Percentiles rank a stretch among this genome's conserved stretches.
phyloP scores from a whole-genome alignment of 805 yeast genomes.

The Tetrapisispora namnaoensis region DNA sequence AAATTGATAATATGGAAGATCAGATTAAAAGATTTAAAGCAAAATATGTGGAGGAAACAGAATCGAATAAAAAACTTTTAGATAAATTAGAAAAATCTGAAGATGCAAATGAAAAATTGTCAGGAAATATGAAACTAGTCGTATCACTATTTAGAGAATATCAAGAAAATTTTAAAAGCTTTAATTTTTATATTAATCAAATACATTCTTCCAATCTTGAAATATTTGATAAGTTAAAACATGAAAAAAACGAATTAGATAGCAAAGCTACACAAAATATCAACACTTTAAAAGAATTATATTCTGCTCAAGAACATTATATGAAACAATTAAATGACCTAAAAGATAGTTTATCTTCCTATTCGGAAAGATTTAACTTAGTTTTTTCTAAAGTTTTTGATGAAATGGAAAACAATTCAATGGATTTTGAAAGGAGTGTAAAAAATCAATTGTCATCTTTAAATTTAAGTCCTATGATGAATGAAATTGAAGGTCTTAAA shows the following conservation, averaged over 20 bases:
- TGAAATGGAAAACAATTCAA: slow-evolving; percentile 6
- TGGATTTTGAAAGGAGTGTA: neutral
- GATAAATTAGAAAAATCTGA: slow-evolving; percentile 12
- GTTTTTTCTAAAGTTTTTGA: slow-evolving; percentile 4
- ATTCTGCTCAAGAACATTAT: slow-evolving; percentile 3
- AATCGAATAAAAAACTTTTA: slow-evolving; percentile 19
- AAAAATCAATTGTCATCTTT: neutral
- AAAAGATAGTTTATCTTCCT: slow-evolving; percentile 4
- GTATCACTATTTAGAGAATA: slow-evolving; percentile 12
- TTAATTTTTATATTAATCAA: slow-evolving; percentile 10
- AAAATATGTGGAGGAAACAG: slow-evolving; percentile 32
- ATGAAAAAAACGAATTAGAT: slow-evolving; percentile 11
- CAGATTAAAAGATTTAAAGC: slow-evolving; percentile 35
- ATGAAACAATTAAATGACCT: slow-evolving; percentile 4
- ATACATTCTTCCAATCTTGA: slow-evolving; percentile 10
- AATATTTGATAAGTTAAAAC: slow-evolving; percentile 8
- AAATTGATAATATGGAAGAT: slow-evolving; percentile 39
- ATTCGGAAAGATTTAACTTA: slow-evolving; percentile 4
- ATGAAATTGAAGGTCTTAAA: neutral
- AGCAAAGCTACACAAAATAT: slow-evolving; percentile 11
- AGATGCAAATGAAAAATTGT: neutral
- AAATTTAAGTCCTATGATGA: neutral
- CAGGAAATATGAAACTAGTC: slow-evolving; percentile 1
- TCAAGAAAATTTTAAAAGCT: slow-evolving; percentile 8
- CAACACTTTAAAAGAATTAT: slow-evolving; percentile 7